Percentiles rank a stretch among this genome's conserved stretches.
phyloP scores from a whole-genome alignment of 1,139 yeast species.

The Casaregolazyma suthepensis region DNA sequence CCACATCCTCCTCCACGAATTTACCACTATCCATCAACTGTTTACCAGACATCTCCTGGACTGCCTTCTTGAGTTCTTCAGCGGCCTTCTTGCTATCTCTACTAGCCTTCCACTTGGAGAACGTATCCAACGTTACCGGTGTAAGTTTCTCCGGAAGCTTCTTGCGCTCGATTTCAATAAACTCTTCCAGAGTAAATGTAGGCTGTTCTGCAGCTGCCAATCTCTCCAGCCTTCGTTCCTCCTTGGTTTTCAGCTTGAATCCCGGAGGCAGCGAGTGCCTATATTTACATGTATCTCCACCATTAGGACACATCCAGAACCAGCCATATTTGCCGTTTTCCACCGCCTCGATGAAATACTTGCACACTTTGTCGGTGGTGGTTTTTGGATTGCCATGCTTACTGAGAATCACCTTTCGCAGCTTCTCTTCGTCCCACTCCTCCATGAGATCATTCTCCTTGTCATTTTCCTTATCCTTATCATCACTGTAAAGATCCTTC shows the following conservation, averaged over 20 bases:
- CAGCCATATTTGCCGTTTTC: slow-evolving; percentile 97
- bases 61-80: slow-evolving; percentile 40
- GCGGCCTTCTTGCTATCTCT: slow-evolving; percentile 62
- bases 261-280: slow-evolving; percentile 97
- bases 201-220: slow-evolving; percentile 83
- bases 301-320: slow-evolving; percentile 98
- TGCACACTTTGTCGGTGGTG: slow-evolving; percentile 93
- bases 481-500: slow-evolving; percentile 90
- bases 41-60: slow-evolving; percentile 56
- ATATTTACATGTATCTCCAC: slow-evolving; percentile 90
- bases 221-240: slow-evolving; percentile 84
- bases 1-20: slow-evolving; percentile 50
- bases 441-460: slow-evolving; percentile 90
- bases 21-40: slow-evolving; percentile 69
- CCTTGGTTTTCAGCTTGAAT: slow-evolving; percentile 92
- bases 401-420: slow-evolving; percentile 76
- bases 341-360: slow-evolving; percentile 90
- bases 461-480: slow-evolving; percentile 59
- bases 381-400: slow-evolving; percentile 94
- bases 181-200: slow-evolving; percentile 89
- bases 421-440: slow-evolving; percentile 93
- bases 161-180: slow-evolving; percentile 88
- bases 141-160: slow-evolving; percentile 75
- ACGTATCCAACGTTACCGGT: slow-evolving; percentile 82
- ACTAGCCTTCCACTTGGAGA: slow-evolving; percentile 74